phyloP scores from a whole-genome alignment of 2,329 filamentous ascomycete genomes.

The Tetracladium maxilliforme region DNA sequence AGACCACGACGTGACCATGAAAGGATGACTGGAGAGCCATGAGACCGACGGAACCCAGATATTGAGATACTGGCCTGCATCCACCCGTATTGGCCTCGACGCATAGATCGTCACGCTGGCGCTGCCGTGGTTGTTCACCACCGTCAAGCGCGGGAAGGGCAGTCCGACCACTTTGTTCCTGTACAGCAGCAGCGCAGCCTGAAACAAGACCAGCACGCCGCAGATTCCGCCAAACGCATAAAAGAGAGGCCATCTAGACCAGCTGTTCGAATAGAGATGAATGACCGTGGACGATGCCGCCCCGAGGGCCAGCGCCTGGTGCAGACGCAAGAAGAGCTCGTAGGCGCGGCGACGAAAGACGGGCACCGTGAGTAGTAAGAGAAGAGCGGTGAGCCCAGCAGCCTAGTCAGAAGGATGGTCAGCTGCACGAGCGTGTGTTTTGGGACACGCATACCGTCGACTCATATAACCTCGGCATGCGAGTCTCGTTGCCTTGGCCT shows the following conservation, averaged over 20 bases:
- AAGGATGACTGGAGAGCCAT: constrained; percentile 13
- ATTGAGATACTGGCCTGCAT: constrained; percentile 9
- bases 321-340: constrained; percentile 3
- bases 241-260: too few species aligned
- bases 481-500: constrained; percentile 1
- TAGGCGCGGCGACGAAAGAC: constrained; percentile 6
- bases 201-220: too few species aligned
- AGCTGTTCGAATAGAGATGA: too few species aligned
- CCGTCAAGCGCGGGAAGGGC: too few species aligned
- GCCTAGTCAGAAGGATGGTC: too few species aligned
- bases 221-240: too few species aligned
- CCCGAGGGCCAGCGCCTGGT: constrained; percentile 2
- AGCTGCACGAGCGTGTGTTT: background rate
- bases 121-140: too few species aligned
- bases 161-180: too few species aligned
- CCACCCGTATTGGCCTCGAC: constrained; percentile 7
- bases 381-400: constrained; percentile 3
- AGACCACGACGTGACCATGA: constrained; percentile 12
- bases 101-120: constrained; percentile 3
- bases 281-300: too few species aligned
- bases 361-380: constrained; percentile 5
- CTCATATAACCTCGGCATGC: background rate
- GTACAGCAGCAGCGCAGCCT: too few species aligned
- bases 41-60: constrained; percentile 6
- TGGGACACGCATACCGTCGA: too few species aligned